Percentiles rank a stretch among this genome's conserved stretches.
Evolutionary conservation across 305 asterid genomes (phyloP).

Genomic region (Fraxinus platypoda): DNA sequence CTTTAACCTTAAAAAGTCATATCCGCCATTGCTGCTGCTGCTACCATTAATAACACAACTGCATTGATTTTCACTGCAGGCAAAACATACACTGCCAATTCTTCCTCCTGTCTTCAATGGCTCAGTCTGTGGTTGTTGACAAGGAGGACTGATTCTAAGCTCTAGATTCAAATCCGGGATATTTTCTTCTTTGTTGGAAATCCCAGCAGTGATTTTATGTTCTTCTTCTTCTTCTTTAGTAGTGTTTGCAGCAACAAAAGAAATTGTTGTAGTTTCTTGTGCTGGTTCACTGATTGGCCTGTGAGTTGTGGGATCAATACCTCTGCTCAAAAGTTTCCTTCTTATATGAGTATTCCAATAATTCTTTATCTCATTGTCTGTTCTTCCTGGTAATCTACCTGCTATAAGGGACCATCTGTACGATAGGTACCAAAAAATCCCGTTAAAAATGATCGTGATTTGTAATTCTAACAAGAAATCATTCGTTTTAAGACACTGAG

Average conservation of each 20-base stretch:
- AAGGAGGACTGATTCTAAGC: slow-evolving; percentile 83
- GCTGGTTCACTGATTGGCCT: slow-evolving; percentile 35
- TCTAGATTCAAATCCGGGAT: slow-evolving; percentile 81
- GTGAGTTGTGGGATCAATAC: slow-evolving; percentile 72
- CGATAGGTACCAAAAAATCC: not conserved
- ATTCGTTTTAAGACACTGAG: not conserved
- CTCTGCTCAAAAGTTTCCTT: slow-evolving; percentile 58
- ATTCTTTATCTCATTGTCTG: slow-evolving; percentile 75
- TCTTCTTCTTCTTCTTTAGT: slow-evolving; percentile 18
- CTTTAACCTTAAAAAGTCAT: slow-evolving; percentile 58
- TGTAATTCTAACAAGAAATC: not conserved
- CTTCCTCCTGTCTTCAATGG: slow-evolving; percentile 26
- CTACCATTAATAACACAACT: slow-evolving; percentile 34
- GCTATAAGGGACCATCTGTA: slow-evolving; percentile 75
- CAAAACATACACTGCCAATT: slow-evolving; percentile 51
- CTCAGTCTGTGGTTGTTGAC: slow-evolving; percentile 26
- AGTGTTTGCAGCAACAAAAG: slow-evolving; percentile 35
- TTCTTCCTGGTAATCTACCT: slow-evolving; percentile 70
- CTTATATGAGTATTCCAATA: slow-evolving; percentile 77
- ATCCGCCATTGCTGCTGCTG: slow-evolving; percentile 32
- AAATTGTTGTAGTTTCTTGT: slow-evolving; percentile 25
- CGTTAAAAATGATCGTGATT: not conserved
- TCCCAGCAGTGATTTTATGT: not conserved
- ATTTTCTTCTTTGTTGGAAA: slow-evolving; percentile 22
- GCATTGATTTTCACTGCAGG: slow-evolving; percentile 71